Conservation (phyloP, 768 basidiomycete genomes). For the Mycena vitilis region DNA sequence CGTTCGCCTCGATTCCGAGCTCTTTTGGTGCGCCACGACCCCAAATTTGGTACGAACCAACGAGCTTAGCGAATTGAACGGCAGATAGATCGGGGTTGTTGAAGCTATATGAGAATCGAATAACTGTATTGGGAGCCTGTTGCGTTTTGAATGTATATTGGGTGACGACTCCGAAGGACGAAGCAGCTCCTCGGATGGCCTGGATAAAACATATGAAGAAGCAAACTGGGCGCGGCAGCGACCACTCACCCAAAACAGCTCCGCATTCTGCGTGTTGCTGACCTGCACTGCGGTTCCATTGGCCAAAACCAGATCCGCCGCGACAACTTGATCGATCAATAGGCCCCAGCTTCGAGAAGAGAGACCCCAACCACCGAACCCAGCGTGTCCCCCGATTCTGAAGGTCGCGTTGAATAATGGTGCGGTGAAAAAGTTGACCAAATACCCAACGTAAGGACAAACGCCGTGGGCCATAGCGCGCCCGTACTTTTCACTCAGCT, state of each 20-base stretch:
- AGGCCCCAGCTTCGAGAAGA: constrained; percentile 40
- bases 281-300: constrained; percentile 36
- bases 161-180: constrained; percentile 45
- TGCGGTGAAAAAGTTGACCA: neutral
- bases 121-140: constrained; percentile 15
- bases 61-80: constrained; percentile 3
- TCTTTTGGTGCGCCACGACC: constrained; percentile 17
- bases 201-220: constrained; percentile 4
- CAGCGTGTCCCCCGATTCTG: constrained; percentile 28
- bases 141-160: constrained; percentile 40
- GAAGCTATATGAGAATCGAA: constrained; percentile 26
- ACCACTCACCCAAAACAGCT: constrained; percentile 40
- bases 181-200: constrained; percentile 44
- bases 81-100: constrained; percentile 7
- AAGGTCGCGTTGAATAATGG: constrained; percentile 3
- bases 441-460: constrained; percentile 42
- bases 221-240: neutral
- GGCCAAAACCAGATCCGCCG: constrained; percentile 39
- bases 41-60: constrained; percentile 19
- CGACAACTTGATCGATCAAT: constrained; percentile 40
- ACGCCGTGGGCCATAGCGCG: constrained; percentile 44
- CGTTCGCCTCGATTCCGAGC: constrained; percentile 25
- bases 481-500: constrained; percentile 16
- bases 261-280: constrained; percentile 36
- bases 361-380: constrained; percentile 37